Evolutionary conservation across 2,329 filamentous ascomycete species (phyloP).

Genomic region (Lasiodiplodia sp.): DNA sequence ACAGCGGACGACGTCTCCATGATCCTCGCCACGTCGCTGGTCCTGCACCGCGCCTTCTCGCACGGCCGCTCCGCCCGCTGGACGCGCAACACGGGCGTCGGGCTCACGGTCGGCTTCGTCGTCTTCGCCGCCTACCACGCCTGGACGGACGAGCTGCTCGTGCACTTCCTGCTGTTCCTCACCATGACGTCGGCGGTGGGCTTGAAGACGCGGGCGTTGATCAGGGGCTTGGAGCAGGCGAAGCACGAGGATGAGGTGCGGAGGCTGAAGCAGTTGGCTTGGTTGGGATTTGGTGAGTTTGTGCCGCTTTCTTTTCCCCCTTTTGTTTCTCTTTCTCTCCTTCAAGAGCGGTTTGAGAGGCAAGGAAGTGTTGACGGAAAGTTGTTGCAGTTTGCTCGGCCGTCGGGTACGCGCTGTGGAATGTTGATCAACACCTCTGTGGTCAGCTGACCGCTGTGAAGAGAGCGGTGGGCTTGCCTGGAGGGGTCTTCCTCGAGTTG

Average conservation of each 20-base stretch:
- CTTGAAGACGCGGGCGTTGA: constrained; percentile 39
- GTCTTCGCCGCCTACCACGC: constrained; percentile 47
- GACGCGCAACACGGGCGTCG: constrained; percentile 38
- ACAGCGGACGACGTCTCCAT: constrained; percentile 65
- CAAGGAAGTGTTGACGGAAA: background rate
- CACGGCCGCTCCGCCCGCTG: constrained; percentile 42
- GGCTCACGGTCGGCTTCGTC: constrained; percentile 42
- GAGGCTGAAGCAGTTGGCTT: constrained; percentile 39
- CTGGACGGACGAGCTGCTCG: constrained; percentile 49
- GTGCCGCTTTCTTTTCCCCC: background rate
- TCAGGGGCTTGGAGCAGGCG: constrained; percentile 32
- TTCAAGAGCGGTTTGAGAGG: background rate
- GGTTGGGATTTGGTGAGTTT: constrained; percentile 40
- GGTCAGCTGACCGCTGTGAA: constrained; percentile 56
- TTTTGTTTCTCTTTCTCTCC: background rate
- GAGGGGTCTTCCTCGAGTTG: constrained; percentile 64
- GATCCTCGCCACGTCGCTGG: constrained; percentile 61
- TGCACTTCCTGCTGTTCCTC: constrained; percentile 50
- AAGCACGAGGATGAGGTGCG: constrained; percentile 38
- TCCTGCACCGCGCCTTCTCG: constrained; percentile 60
- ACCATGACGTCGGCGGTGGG: constrained; percentile 51
- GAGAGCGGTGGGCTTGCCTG: constrained; percentile 59
- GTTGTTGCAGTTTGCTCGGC: constrained; percentile 48
- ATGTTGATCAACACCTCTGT: constrained; percentile 64
- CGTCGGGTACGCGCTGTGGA: constrained; percentile 63